phyloP scores from a whole-genome alignment of 345 rosid genomes.

The Mercurialis annua region DNA sequence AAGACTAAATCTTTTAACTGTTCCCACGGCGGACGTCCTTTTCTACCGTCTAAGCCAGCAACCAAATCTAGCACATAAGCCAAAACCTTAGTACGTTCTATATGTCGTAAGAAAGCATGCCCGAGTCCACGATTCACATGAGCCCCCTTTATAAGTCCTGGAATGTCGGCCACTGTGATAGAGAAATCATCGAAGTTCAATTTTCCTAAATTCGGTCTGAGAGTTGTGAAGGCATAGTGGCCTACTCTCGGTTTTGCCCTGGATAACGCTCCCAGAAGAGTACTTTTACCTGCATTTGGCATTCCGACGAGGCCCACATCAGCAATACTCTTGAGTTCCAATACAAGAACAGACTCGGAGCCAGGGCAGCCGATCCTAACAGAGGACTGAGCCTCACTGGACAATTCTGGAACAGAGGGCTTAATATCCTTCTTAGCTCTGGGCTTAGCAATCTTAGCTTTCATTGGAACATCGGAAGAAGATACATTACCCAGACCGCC shows the following conservation, averaged over 20 bases:
- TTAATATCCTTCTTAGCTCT: slow-evolving; percentile 6
- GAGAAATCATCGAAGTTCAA: slow-evolving; percentile 71
- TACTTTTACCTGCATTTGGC: slow-evolving; percentile 97
- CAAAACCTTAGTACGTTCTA: slow-evolving; percentile 88
- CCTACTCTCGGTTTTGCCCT: slow-evolving; percentile 83
- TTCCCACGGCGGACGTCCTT: slow-evolving; percentile 80
- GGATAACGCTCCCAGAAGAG: slow-evolving; percentile 81
- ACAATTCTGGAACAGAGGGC: slow-evolving; percentile 25
- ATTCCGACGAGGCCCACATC: slow-evolving; percentile 97
- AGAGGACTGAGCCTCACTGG: slow-evolving; percentile 32
- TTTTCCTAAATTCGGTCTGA: slow-evolving; percentile 85
- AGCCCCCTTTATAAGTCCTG: slow-evolving; percentile 90
- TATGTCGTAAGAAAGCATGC: slow-evolving; percentile 85
- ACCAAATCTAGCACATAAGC: slow-evolving; percentile 90
- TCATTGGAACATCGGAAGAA: slow-evolving; percentile 38
- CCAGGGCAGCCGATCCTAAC: slow-evolving; percentile 56
- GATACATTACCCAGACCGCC: slow-evolving; percentile 77
- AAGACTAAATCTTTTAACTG: slow-evolving; percentile 67
- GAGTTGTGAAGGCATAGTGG: slow-evolving; percentile 84
- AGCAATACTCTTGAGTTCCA: slow-evolving; percentile 92
- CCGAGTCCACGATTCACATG: slow-evolving; percentile 85
- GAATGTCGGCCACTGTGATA: slow-evolving; percentile 89
- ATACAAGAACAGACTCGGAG: slow-evolving; percentile 53
- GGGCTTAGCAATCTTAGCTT: slow-evolving; percentile 30
- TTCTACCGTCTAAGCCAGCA: slow-evolving; percentile 61